Conservation (phyloP, 2,329 filamentous ascomycete genomes). For the Claviceps capensis region DNA sequence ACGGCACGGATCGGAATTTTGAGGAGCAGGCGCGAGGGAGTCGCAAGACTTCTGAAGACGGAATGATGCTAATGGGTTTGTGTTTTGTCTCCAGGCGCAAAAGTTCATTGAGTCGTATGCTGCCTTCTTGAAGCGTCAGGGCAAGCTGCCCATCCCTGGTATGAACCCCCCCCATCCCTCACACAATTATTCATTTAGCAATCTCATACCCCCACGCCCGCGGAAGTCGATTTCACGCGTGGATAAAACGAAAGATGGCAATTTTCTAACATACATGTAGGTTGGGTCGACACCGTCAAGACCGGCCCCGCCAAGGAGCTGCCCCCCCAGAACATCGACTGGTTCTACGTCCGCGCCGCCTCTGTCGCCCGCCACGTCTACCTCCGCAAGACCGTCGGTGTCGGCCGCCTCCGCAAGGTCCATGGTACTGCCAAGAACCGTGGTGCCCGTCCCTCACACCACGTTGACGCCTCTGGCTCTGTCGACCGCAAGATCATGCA, state of each 20-base stretch:
- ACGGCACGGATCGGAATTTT: constrained; percentile 14
- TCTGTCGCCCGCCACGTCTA: constrained; percentile 97
- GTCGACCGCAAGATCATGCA: constrained; percentile 98
- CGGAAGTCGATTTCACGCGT: too few relatives aligned
- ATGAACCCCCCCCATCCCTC: constrained; percentile 25
- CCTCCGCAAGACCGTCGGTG: constrained; percentile 97
- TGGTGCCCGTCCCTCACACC: constrained; percentile 77
- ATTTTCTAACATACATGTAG: constrained; percentile 27
- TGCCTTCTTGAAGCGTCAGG: constrained; percentile 86
- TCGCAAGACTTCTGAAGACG: constrained; percentile 62
- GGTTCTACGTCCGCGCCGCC: constrained; percentile 85
- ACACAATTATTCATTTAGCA: too few relatives aligned
- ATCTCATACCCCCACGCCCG: too few relatives aligned
- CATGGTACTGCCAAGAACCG: constrained; percentile 98
- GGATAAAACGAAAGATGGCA: not conserved
- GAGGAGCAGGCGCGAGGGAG: constrained; percentile 58
- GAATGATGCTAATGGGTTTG: constrained; percentile 55
- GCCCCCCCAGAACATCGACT: constrained; percentile 95
- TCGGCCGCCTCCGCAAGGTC: constrained; percentile 91
- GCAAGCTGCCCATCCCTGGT: constrained; percentile 85
- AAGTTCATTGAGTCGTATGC: constrained; percentile 82
- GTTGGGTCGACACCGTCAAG: constrained; percentile 99
- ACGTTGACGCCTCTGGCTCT: constrained; percentile 87
- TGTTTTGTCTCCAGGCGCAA: constrained; percentile 49
- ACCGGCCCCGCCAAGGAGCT: constrained; percentile 94